Conservation (phyloP, 1,284 basidiomycete genomes). For the Athelia psychrophila region DNA sequence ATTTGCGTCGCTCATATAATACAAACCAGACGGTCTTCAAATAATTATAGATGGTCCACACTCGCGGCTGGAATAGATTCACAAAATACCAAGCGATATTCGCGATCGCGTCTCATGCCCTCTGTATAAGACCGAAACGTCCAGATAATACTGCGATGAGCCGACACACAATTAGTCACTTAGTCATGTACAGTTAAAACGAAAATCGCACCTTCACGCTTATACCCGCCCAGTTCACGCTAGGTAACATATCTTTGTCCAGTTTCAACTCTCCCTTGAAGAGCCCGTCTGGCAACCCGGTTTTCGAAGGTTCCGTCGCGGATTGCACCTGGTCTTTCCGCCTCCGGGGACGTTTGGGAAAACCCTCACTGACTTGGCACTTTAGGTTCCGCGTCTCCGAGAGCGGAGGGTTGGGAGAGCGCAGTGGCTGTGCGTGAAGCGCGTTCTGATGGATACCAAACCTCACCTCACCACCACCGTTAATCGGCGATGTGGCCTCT, state of each 20-base stretch:
- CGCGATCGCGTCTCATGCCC: conserved; percentile 59
- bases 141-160: conserved; percentile 59
- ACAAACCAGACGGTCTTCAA: neutral
- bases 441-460: conserved; percentile 29
- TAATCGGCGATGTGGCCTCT: conserved; percentile 6
- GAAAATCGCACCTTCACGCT: conserved; percentile 53
- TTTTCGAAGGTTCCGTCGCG: conserved; percentile 44
- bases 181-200: conserved; percentile 8
- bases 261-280: conserved; percentile 56
- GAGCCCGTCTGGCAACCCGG: conserved; percentile 60
- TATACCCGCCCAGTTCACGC: conserved; percentile 62
- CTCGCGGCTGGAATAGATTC: too few relatives aligned
- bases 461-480: too few relatives aligned
- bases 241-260: conserved; percentile 57
- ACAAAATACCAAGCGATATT: conserved; percentile 56
- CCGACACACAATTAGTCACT: conserved; percentile 8
- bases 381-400: conserved; percentile 48
- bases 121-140: conserved; percentile 61
- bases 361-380: conserved; percentile 57
- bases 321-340: conserved; percentile 33
- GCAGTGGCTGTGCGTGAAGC: conserved; percentile 37
- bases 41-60: conserved; percentile 1
- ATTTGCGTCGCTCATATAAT: too few relatives aligned
- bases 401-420: conserved; percentile 41
- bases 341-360: conserved; percentile 62